Base-by-base conservation (phyloP, 2,329 filamentous ascomycete species). In the Aureobasidium pullulans region DNA sequence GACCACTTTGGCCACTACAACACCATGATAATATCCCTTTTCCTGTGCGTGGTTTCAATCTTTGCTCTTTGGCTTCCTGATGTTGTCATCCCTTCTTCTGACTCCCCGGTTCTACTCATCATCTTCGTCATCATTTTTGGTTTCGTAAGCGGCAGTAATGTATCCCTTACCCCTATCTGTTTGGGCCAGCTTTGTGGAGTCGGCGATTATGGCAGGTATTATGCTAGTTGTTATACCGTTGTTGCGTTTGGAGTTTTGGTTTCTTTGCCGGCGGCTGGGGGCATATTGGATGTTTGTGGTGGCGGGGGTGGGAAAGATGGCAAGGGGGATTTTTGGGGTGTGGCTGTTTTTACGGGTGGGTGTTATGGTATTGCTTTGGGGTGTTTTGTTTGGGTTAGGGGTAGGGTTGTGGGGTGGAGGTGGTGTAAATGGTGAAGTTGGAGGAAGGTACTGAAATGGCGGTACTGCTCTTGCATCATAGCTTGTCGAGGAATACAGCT, bases 1-100 rank as follows among this genome's bases (percentile, higher is more conserved):
- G 93, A 96, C 70, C 81, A 81, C 44, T 76, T 93, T 16, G 93
- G 93, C 0, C 83, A 90, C 0, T 96, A 89, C 77, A 96, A 96
- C 69, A 84, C 84, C 32, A 89, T 92, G 75, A 84, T 96, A 62
- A 74, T 84, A n/a, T 85, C 87, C 0, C 79, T 89, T 9, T 71
- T 81, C 3, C 68, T 85, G n/a, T 86, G 83, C 68, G 72, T 90
- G 49, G 73, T 88, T 3, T 83, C 84, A 3, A 86, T 84, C 40
- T 76, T 91, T 19, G 87, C 80, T 23, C 77, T 96, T 2, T 96
- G 91, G 92, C 79, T 96, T 28, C 90, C 47, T 8, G 47, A 49
- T 37, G 28, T 37, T 6, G 2, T 36, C 23, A 23, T 4, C 23
- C 23, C 23, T 3, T 23, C 32, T 13, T 23, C 31, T 8, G 23